Percentiles rank a stretch among this genome's conserved stretches.
Evolutionary conservation across 352 stramenopile species (phyloP).

Genomic region (Phytophthora idaei): DNA sequence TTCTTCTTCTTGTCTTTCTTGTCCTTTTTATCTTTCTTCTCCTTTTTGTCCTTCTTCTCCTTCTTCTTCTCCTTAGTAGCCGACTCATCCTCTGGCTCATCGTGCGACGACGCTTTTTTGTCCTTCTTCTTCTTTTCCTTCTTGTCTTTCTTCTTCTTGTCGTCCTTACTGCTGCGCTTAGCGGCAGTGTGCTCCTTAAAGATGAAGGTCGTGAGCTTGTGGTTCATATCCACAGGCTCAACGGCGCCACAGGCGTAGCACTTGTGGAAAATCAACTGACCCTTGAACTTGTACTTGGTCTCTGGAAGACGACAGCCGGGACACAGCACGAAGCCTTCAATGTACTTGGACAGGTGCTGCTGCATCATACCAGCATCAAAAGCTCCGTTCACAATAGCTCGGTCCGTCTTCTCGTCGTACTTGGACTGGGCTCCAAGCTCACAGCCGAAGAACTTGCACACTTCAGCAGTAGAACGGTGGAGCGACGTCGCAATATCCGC

Average conservation of each 20-base stretch:
- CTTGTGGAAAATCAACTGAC: conserved; percentile 96
- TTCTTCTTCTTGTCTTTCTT: conserved; percentile 86
- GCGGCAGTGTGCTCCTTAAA: conserved; percentile 94
- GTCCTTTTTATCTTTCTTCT: conserved; percentile 79
- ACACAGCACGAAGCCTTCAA: conserved; percentile 98
- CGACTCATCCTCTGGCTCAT: conserved; percentile 71
- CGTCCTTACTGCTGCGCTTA: conserved; percentile 87
- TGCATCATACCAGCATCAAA: conserved; percentile 95
- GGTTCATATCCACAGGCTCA: conserved; percentile 97
- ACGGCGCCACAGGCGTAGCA: conserved; percentile 98
- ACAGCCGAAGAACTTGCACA: conserved; percentile 99
- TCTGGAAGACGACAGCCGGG: conserved; percentile 96
- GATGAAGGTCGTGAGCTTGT: conserved; percentile 99
- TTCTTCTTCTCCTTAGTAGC: conserved; percentile 36
- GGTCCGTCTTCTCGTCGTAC: conserved; percentile 95
- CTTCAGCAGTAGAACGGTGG: conserved; percentile 94
- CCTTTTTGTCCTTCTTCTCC: conserved; percentile 56
- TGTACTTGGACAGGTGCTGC: conserved; percentile 97
- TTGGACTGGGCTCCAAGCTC: conserved; percentile 99
- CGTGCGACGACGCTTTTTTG: conserved; percentile 52
- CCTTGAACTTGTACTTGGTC: conserved; percentile 99
- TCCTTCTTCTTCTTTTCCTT: conserved; percentile 76
- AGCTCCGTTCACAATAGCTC: conserved; percentile 97
- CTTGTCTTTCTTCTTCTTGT: conserved; percentile 89
- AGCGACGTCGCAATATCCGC: conserved; percentile 93